Percentiles rank a stretch among this genome's conserved stretches.
Conservation (phyloP, 2,329 filamentous ascomycete genomes). For the Chaetomium olivaceum region DNA sequence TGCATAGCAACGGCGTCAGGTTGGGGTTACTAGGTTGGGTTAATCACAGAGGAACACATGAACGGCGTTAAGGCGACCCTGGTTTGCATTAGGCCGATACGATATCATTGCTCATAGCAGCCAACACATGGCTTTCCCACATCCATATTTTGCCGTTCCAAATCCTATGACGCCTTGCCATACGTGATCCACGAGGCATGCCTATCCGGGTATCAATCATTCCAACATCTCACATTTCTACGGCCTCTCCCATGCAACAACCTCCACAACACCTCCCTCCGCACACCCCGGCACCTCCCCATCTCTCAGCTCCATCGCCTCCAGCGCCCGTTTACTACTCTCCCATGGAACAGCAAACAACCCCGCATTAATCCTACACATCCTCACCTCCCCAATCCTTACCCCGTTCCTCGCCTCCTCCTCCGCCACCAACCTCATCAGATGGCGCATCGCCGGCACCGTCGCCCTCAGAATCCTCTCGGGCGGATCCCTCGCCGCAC, state of each 20-base stretch:
- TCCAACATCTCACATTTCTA: background rate
- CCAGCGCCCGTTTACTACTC: slow-evolving; percentile 20
- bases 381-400: slow-evolving; percentile 26
- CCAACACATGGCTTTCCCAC: background rate
- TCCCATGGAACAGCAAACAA: slow-evolving; percentile 30
- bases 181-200: background rate
- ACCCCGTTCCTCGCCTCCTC: slow-evolving; percentile 4
- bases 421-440: slow-evolving; percentile 26
- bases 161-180: background rate
- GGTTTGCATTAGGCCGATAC: background rate
- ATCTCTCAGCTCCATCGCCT: slow-evolving; percentile 23
- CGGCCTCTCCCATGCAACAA: slow-evolving; percentile 21
- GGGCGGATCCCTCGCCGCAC: slow-evolving; percentile 21
- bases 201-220: slow-evolving; percentile 5
- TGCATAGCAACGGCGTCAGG: slow-evolving; percentile 21
- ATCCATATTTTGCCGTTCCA: too few relatives aligned
- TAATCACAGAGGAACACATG: background rate
- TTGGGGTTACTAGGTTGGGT: background rate
- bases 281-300: slow-evolving; percentile 22
- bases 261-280: slow-evolving; percentile 21
- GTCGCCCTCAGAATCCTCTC: slow-evolving; percentile 23
- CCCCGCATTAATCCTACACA: slow-evolving; percentile 31
- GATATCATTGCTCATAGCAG: background rate
- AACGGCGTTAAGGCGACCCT: background rate
- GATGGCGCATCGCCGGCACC: slow-evolving; percentile 24